Base-by-base conservation (phyloP, 768 basidiomycete species). In the Rhizopogon vinicolor region DNA sequence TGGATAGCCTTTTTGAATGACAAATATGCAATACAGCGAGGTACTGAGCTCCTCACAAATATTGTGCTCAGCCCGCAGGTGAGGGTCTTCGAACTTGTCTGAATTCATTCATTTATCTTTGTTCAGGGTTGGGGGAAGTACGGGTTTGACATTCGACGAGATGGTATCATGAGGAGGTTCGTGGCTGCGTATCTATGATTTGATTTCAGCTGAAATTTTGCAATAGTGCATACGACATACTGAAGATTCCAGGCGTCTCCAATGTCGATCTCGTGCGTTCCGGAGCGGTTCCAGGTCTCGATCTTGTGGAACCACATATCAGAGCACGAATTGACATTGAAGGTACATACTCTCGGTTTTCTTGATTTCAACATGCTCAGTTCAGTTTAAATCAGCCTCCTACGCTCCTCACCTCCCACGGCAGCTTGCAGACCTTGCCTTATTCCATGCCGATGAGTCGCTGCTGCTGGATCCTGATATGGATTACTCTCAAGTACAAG, bases 401-500 rank as follows among this genome's bases (percentile, higher is more conserved):
- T 91, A 91, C 60, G 73, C 74, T 35, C 76, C 79, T 0, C 84
- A 89, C 61, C 74, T 92, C 5, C 62, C 68, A 14, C 83, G 93
- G 5, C 93, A 95, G 74, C 76, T 78, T 48, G 87, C 86, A 2
- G 91, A 95, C 63, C 68, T 95, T 4, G 78, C 78, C 1, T 74
- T 79, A 12, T 95, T 94, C 72, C 74, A 83, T 62, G 79, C 84
- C 52, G 91, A 95, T 56, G 92, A 94, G 65, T 75, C 79, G 13
- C 76, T 94, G 19, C 44, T 76, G 25, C 79, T 95, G 22, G 84
- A 90, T 61, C 79, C 85, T 0, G 62, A 78, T 33, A 78, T 93
- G 71, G 85, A 94, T 65, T 96, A 93, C 62, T 63, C 70, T 1
- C 51, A 67, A 4, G 76, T 96, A 0, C 68, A 72, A 1, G 90